A percentile compares a stretch with the other conserved stretches of the same genome.
Conservation (phyloP, 768 basidiomycete genomes). For the Lentinula raphanica region DNA sequence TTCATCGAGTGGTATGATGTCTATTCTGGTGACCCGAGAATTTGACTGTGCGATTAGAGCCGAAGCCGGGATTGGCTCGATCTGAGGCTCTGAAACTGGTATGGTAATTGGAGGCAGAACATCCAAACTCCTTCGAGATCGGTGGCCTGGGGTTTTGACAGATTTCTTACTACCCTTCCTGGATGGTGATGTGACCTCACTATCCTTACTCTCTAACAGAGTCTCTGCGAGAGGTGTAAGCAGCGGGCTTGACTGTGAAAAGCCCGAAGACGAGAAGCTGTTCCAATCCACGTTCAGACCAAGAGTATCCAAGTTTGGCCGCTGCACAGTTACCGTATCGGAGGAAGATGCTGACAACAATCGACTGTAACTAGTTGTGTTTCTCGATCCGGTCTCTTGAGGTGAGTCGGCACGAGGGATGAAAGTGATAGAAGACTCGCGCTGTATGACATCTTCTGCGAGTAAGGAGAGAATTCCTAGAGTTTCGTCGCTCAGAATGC, state of each 20-base stretch:
- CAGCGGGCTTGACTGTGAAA: constrained; percentile 36
- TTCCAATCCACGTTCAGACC: constrained; percentile 49
- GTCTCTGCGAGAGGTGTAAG: constrained; percentile 48
- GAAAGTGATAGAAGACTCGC: constrained; percentile 40
- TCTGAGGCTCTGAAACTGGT: neutral
- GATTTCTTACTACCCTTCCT: constrained; percentile 5
- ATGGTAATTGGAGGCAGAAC: constrained; percentile 8
- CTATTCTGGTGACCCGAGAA: constrained; percentile 38
- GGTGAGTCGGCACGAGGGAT: constrained; percentile 7
- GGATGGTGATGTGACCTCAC: constrained; percentile 40
- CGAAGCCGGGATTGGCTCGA: neutral
- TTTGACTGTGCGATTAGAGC: constrained; percentile 18
- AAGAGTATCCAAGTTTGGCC: neutral
- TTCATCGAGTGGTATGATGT: constrained; percentile 63
- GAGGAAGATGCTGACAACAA: neutral
- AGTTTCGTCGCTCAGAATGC: constrained; percentile 68
- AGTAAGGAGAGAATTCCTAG: constrained; percentile 33
- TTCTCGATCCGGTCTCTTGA: constrained; percentile 15
- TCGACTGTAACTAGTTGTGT: neutral
- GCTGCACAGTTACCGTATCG: neutral
- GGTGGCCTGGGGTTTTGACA: neutral
- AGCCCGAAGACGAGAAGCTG: constrained; percentile 64
- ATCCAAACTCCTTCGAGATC: constrained; percentile 9
- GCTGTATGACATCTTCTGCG: constrained; percentile 13
- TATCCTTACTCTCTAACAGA: constrained; percentile 47